phyloP scores from a whole-genome alignment of 768 basidiomycete species.

The Trametes maxima region DNA sequence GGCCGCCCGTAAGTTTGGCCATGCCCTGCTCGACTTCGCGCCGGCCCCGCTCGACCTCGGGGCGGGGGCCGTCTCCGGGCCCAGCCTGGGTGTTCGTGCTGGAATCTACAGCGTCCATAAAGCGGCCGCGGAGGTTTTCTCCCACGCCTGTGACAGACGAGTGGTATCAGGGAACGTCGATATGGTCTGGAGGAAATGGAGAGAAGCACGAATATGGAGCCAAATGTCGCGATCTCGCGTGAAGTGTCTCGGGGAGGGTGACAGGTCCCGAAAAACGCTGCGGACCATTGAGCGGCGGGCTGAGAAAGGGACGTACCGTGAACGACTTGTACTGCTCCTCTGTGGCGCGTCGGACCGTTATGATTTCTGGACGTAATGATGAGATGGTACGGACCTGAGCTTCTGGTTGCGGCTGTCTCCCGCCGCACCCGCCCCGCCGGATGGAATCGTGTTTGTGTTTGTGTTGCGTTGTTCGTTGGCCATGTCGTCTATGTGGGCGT shows the following conservation, averaged over 20 bases:
- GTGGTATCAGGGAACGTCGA: not conserved
- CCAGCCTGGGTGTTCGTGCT: not conserved
- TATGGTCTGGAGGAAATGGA: not conserved
- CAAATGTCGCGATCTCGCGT: not conserved
- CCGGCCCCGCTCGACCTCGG: constrained; percentile 13
- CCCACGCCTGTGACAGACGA: constrained; percentile 9
- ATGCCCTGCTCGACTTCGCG: constrained; percentile 19
- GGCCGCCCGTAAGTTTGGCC: constrained; percentile 15
- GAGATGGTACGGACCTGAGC: not conserved
- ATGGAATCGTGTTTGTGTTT: not conserved
- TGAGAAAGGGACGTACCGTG: constrained; percentile 12
- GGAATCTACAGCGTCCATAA: constrained; percentile 17
- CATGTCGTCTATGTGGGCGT: not conserved
- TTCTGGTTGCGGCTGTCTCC: constrained; percentile 6
- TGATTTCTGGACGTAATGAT: not conserved
- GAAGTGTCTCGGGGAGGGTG: not conserved
- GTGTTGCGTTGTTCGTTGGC: not conserved
- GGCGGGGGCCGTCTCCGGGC: not conserved
- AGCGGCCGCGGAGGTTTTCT: constrained; percentile 19
- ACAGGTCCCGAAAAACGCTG: no score
- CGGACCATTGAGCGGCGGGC: no score
- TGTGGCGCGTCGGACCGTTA: not conserved
- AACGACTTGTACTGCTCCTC: constrained; percentile 18
- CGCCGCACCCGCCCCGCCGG: no score
- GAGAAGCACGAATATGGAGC: no score